Conservation (phyloP, 139 green algal genomes). For the Coelastrella sp. region DNA sequence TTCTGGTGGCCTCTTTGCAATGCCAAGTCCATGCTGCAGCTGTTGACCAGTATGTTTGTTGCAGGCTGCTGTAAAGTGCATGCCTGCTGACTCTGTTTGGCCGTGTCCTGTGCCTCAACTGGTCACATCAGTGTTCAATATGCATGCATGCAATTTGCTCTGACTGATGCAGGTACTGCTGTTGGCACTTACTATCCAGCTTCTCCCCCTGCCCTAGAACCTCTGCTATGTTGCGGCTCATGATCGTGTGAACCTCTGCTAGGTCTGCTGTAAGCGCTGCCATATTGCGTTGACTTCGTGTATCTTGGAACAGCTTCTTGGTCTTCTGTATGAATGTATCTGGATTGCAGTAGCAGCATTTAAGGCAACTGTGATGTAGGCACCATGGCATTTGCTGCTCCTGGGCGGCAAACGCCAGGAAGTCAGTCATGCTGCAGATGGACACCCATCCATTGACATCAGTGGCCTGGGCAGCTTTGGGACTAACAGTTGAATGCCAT, state of each 20-base stretch:
- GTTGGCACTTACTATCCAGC: constrained; percentile 87
- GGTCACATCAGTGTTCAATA: neutral
- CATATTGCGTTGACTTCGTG: constrained; percentile 98
- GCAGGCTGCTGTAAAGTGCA: neutral
- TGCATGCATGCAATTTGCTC: neutral
- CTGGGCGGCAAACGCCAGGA: neutral
- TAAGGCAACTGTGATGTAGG: neutral
- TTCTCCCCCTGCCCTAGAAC: constrained; percentile 96
- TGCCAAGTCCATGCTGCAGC: neutral
- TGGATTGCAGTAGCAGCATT: constrained; percentile 52
- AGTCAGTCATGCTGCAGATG: neutral
- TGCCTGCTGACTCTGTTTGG: neutral
- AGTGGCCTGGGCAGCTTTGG: too few relatives aligned
- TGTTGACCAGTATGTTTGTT: neutral
- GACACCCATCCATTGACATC: too few relatives aligned
- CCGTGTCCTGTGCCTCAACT: neutral
- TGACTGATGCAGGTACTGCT: neutral
- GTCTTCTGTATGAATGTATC: constrained; percentile 99
- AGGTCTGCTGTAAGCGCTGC: constrained; percentile 91
- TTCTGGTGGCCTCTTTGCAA: too few relatives aligned
- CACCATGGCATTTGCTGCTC: neutral
- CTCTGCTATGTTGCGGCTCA: constrained; percentile 99
- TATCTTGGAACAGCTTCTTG: constrained; percentile 98
- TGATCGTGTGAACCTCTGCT: constrained; percentile 94
- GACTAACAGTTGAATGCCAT: too few relatives aligned